Conservation (phyloP, 306 rosid genomes). For the Sphenostylis stenocarpa region DNA sequence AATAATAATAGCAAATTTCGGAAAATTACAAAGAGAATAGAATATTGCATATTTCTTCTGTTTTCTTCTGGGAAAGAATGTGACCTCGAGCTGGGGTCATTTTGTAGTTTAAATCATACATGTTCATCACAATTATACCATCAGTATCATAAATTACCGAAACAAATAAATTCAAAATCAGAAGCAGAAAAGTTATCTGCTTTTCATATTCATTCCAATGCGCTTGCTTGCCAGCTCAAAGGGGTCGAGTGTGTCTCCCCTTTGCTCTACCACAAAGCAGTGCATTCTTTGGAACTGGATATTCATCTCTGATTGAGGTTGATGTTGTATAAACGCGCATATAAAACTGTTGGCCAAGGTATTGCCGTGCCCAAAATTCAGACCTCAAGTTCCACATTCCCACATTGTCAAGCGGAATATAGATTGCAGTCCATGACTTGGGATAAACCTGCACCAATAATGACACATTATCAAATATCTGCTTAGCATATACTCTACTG, state of each 20-base stretch:
- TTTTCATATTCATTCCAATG: slow-evolving; percentile 15
- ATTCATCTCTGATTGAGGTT: slow-evolving; percentile 86
- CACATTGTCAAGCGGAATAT: slow-evolving; percentile 83
- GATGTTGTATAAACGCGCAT: slow-evolving; percentile 80
- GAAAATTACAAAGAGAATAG: slow-evolving; percentile 33
- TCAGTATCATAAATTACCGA: background rate
- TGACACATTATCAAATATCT: background rate
- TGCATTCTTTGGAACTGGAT: slow-evolving; percentile 92
- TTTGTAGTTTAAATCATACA: slow-evolving; percentile 32
- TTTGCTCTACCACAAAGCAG: slow-evolving; percentile 86
- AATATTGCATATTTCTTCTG: slow-evolving; percentile 14
- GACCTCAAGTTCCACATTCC: slow-evolving; percentile 99
- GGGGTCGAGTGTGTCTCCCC: slow-evolving; percentile 89
- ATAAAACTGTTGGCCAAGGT: slow-evolving; percentile 89
- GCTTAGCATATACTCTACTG: too few species aligned
- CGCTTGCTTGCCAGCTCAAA: slow-evolving; percentile 38
- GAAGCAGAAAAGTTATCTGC: slow-evolving; percentile 33
- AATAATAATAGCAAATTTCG: slow-evolving; percentile 26
- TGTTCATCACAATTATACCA: background rate
- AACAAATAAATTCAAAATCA: slow-evolving; percentile 19
- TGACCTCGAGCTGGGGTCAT: slow-evolving; percentile 88
- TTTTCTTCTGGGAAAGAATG: slow-evolving; percentile 55
- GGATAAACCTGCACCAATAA: slow-evolving; percentile 71
- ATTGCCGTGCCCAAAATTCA: slow-evolving; percentile 93
- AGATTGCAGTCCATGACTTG: slow-evolving; percentile 85